Evolutionary conservation across 148 eudicot species (phyloP).

Genomic region (Chenopodium album): DNA sequence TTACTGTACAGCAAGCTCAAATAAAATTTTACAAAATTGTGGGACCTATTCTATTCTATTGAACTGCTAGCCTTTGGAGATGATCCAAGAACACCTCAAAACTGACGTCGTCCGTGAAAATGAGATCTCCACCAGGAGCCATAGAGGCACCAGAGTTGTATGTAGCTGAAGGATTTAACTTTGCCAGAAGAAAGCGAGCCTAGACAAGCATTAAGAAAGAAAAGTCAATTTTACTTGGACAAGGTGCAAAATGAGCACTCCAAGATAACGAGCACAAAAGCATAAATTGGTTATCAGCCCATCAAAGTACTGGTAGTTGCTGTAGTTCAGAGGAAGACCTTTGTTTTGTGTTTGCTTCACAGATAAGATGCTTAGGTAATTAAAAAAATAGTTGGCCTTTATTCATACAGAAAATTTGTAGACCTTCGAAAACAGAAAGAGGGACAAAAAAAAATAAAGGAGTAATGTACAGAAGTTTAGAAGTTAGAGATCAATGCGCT

Average conservation of each 20-base stretch:
- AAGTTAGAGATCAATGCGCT: too few relatives aligned
- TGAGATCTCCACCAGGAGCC: constrained; percentile 78
- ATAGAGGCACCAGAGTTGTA: constrained; percentile 67
- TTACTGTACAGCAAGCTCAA: constrained; percentile 49
- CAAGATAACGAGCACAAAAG: not conserved
- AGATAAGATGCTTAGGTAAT: not conserved
- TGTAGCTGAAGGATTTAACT: constrained; percentile 93
- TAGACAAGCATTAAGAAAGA: constrained; percentile 28
- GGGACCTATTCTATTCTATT: constrained; percentile 38
- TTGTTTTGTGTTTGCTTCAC: not conserved
- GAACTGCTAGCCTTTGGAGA: constrained; percentile 85
- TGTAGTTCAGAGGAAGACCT: not conserved
- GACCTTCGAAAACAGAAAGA: too few relatives aligned
- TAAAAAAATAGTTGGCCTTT: not conserved
- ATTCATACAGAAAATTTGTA: not conserved
- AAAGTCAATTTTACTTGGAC: not conserved
- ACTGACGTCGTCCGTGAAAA: constrained; percentile 95
- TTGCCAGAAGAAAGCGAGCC: constrained; percentile 97
- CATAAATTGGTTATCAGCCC: not conserved
- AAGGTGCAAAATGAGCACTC: not conserved
- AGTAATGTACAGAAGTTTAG: too few relatives aligned
- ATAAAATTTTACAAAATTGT: constrained; percentile 52
- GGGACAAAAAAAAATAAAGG: too few relatives aligned
- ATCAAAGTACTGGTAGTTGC: not conserved
- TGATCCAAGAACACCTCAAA: constrained; percentile 89